Evolutionary conservation across 2,329 filamentous ascomycete genomes (phyloP).

Genomic region (Neopestalotiopsis clavispora): DNA sequence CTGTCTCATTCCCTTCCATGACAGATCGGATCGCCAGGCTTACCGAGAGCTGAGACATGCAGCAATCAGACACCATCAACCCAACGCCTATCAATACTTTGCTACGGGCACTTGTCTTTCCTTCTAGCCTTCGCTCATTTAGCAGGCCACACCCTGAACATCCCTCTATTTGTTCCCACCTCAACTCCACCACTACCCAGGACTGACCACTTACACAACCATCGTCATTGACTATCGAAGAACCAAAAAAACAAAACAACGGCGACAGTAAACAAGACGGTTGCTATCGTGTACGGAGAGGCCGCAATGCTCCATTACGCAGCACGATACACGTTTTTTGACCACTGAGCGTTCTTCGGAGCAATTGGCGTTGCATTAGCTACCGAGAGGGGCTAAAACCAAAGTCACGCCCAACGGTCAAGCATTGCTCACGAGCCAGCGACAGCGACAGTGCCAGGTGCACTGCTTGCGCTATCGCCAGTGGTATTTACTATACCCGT

Average conservation of each 20-base stretch:
- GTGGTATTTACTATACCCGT: neutral
- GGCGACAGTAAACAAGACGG: neutral
- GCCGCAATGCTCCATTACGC: neutral
- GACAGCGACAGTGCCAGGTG: neutral
- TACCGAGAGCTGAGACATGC: slow-evolving; percentile 6
- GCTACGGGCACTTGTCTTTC: neutral
- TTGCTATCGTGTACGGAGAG: neutral
- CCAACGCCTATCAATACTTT: neutral
- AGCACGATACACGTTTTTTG: neutral
- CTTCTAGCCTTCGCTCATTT: neutral
- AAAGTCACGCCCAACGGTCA: neutral
- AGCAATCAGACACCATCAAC: neutral
- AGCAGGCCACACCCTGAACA: neutral
- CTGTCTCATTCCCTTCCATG: neutral
- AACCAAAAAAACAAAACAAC: neutral
- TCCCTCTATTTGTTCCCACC: neutral
- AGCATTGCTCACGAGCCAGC: neutral
- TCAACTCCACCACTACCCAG: neutral
- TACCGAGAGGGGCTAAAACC: neutral
- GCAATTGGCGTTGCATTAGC: neutral
- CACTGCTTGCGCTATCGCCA: neutral
- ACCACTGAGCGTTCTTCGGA: neutral
- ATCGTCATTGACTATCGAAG: neutral
- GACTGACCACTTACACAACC: neutral
- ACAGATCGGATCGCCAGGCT: neutral